These are phyloP conservation scores for Mucor mucedo DNA, from an alignment of 371 early-diverging fungal species.

Conservation along the genomic window DNA sequence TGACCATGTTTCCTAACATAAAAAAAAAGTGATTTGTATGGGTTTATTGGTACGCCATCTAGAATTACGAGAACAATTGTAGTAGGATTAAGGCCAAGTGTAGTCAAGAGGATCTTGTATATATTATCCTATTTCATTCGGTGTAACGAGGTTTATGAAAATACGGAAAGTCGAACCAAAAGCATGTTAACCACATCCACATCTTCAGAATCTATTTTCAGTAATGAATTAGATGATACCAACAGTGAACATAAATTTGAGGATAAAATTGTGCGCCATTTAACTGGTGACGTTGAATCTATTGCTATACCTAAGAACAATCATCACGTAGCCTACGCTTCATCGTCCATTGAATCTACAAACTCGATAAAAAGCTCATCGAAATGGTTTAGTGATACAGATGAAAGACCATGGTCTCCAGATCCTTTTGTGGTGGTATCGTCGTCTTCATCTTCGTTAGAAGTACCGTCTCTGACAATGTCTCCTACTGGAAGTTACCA, in stretches of 20 bases:
- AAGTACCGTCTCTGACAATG: slow-evolving; percentile 6
- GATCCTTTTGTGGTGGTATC: slow-evolving; percentile 20
- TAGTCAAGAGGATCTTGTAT: slow-evolving; percentile 62
- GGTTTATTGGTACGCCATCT: slow-evolving; percentile 59
- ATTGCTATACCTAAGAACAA: slow-evolving; percentile 47
- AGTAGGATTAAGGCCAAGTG: slow-evolving; percentile 54
- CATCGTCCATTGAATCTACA: slow-evolving; percentile 26
- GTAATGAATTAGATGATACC: slow-evolving; percentile 38
- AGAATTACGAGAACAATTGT: slow-evolving; percentile 64
- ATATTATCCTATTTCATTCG: slow-evolving; percentile 68
- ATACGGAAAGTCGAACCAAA: slow-evolving; percentile 41
- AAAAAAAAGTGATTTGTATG: slow-evolving; percentile 60
- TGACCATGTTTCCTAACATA: not conserved
- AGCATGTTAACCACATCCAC: slow-evolving; percentile 2
- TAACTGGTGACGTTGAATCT: slow-evolving; percentile 54
- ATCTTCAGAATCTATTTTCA: slow-evolving; percentile 35
- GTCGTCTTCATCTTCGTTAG: slow-evolving; percentile 11
- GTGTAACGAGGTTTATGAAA: slow-evolving; percentile 70
- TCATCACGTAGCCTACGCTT: not conserved
- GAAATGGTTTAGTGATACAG: slow-evolving; percentile 16
- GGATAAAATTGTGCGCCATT: slow-evolving; percentile 48
- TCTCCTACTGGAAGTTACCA: slow-evolving; percentile 37
- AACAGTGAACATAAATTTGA: slow-evolving; percentile 35
- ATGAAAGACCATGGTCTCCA: slow-evolving; percentile 27
- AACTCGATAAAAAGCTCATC: slow-evolving; percentile 17